Percentiles rank a stretch among this genome's conserved stretches.
Conservation (phyloP, 257 asterid species). For the Solanum gracilifrons region DNA sequence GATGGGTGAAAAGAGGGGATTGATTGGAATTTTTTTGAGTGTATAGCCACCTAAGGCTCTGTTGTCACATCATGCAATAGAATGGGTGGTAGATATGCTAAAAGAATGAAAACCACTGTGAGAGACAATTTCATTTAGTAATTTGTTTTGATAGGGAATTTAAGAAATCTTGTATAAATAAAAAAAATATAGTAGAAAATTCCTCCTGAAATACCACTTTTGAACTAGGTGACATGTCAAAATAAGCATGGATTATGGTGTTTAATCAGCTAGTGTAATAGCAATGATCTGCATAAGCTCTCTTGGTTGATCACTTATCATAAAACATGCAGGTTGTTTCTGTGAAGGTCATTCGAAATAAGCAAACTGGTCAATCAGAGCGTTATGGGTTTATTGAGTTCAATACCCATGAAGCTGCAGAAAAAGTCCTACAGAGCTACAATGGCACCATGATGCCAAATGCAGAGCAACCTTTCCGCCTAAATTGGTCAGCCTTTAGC, state of each 20-base stretch:
- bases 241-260: background rate
- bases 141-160: background rate
- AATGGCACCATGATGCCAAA: constrained; percentile 68
- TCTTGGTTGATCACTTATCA: background rate
- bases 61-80: background rate
- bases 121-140: background rate
- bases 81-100: background rate
- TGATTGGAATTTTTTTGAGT: background rate
- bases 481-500: constrained; percentile 95
- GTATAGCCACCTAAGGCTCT: background rate
- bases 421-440: constrained; percentile 68
- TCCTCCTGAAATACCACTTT: background rate
- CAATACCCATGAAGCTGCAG: constrained; percentile 69
- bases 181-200: background rate
- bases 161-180: background rate
- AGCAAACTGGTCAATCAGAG: constrained; percentile 96
- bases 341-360: constrained; percentile 90
- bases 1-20: background rate
- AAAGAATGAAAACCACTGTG: background rate
- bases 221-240: background rate
- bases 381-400: constrained; percentile 91
- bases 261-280: background rate
- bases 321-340: constrained; percentile 48
- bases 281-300: background rate
- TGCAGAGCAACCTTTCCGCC: constrained; percentile 74